These are phyloP conservation scores for Eremochloa ophiuroides DNA, from an alignment of 176 grass and related monocot genomes.

Conservation along the genomic window DNA sequence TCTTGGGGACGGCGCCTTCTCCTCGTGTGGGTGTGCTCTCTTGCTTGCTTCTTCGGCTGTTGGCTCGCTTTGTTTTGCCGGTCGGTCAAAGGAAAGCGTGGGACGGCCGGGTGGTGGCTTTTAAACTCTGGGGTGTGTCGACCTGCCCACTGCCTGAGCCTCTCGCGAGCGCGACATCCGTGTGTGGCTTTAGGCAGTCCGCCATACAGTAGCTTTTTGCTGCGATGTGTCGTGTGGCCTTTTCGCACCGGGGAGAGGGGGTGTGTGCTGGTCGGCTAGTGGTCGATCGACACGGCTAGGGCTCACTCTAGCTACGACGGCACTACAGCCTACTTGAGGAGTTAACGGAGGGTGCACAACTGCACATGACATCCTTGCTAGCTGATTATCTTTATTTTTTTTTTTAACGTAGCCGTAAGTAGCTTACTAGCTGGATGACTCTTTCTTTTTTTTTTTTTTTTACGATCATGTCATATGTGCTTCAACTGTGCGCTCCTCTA, in stretches of 20 bases:
- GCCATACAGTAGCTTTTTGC: slow-evolving; percentile 1
- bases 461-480: too few species aligned
- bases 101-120: slow-evolving; percentile 25
- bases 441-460: too few species aligned
- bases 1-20: too few species aligned
- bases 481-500: too few species aligned
- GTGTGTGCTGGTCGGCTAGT: slow-evolving; percentile 1
- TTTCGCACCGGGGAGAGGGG: slow-evolving; percentile 23
- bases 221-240: slow-evolving; percentile 19
- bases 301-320: neutral
- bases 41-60: neutral
- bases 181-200: slow-evolving; percentile 31
- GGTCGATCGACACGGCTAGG: slow-evolving; percentile 34
- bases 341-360: too few species aligned
- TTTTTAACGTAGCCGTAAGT: too few species aligned
- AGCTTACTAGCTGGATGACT: too few species aligned
- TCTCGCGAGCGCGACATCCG: neutral
- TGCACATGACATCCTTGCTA: too few species aligned
- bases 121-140: slow-evolving; percentile 29
- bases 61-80: neutral
- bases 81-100: slow-evolving; percentile 35
- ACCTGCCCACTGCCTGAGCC: slow-evolving; percentile 26
- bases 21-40: neutral
- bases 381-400: too few species aligned
- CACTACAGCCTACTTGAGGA: too few species aligned